Conservation (phyloP, 148 eudicot species). For the Arctostaphylos glauca region DNA sequence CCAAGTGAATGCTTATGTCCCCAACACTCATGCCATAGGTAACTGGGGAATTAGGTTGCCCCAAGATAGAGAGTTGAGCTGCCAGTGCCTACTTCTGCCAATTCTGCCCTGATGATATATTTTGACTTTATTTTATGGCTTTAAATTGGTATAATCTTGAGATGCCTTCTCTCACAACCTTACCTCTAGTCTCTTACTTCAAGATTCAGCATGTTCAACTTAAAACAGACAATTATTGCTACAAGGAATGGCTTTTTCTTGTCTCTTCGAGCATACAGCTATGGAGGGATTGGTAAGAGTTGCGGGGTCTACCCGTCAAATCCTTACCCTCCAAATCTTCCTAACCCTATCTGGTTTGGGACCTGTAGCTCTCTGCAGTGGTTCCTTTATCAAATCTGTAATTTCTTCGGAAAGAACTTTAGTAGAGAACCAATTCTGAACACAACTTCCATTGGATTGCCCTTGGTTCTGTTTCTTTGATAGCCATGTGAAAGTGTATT, state of each 20-base stretch:
- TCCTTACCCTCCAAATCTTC: background rate
- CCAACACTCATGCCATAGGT: background rate
- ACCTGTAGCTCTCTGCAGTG: background rate
- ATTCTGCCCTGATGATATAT: background rate
- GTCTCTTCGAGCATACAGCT: background rate
- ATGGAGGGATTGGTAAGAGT: background rate
- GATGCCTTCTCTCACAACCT: background rate
- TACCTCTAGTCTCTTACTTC: background rate
- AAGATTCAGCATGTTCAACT: background rate
- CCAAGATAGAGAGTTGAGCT: slow-evolving; percentile 2
- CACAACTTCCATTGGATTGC: background rate
- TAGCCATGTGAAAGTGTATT: background rate
- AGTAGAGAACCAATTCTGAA: background rate
- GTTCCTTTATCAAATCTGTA: background rate
- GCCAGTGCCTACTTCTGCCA: background rate
- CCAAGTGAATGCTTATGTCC: background rate
- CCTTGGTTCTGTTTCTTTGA: background rate
- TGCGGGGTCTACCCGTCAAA: background rate
- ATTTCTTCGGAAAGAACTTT: background rate
- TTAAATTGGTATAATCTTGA: background rate
- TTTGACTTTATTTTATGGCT: background rate
- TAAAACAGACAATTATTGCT: background rate
- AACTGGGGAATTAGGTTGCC: background rate
- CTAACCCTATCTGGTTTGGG: background rate
- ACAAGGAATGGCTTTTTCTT: background rate